phyloP scores from a whole-genome alignment of 2,329 filamentous ascomycete genomes.

The Hypoxylon sp. region DNA sequence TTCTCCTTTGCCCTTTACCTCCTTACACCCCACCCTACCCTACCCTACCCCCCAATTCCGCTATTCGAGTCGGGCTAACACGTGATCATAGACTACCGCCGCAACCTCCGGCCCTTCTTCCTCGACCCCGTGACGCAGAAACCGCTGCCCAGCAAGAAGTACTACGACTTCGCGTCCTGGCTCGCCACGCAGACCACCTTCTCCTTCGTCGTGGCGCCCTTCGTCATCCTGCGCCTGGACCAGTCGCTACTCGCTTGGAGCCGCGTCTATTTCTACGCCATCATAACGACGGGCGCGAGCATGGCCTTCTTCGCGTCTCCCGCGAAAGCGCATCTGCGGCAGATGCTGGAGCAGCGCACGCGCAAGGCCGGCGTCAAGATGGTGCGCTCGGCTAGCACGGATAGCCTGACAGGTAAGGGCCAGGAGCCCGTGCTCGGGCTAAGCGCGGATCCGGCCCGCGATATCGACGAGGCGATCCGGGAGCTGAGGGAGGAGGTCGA shows the following conservation, averaged over 20 bases:
- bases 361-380: slow-evolving; percentile 63
- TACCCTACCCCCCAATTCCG: background rate
- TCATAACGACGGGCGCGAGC: slow-evolving; percentile 75
- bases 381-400: slow-evolving; percentile 68
- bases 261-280: slow-evolving; percentile 89
- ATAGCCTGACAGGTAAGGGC: slow-evolving; percentile 63
- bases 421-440: slow-evolving; percentile 81
- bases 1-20: too few species aligned
- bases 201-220: slow-evolving; percentile 86
- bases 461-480: slow-evolving; percentile 82
- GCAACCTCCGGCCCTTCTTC: slow-evolving; percentile 93
- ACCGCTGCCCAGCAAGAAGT: slow-evolving; percentile 79
- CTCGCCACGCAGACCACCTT: slow-evolving; percentile 85
- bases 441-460: slow-evolving; percentile 79
- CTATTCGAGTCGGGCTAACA: slow-evolving; percentile 26
- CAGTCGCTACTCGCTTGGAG: slow-evolving; percentile 83
- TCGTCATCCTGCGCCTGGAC: slow-evolving; percentile 82
- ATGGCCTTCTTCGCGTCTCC: slow-evolving; percentile 86
- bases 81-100: slow-evolving; percentile 80
- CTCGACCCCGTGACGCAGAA: slow-evolving; percentile 80
- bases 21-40: background rate
- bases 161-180: slow-evolving; percentile 86
- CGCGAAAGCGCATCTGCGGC: slow-evolving; percentile 73
- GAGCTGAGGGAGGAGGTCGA: slow-evolving; percentile 83
- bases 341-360: slow-evolving; percentile 71